phyloP scores from a whole-genome alignment of 495 filamentous ascomycete genomes.

The Baudoinia panamericana region DNA sequence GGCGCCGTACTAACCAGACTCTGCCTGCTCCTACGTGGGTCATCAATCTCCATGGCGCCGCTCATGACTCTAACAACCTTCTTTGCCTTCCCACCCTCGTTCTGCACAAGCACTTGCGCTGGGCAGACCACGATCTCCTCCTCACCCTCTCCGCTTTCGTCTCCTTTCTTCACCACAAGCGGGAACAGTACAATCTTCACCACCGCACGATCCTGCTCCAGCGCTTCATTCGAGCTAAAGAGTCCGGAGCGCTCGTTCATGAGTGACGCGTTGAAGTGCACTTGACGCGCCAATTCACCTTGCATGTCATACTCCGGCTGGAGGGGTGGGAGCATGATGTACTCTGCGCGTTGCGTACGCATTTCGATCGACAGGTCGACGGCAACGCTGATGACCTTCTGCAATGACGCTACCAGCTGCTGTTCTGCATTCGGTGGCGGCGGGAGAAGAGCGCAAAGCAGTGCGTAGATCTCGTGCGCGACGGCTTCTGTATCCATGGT shows the following conservation, averaged over 20 bases:
- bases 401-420: constrained; percentile 65
- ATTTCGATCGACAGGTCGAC: constrained; percentile 87
- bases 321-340: constrained; percentile 92
- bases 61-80: constrained; percentile 33
- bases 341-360: constrained; percentile 90
- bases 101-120: constrained; percentile 74
- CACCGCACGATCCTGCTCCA: constrained; percentile 59
- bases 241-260: constrained; percentile 86
- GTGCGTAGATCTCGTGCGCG: constrained; percentile 68
- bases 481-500: constrained; percentile 80
- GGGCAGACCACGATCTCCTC: constrained; percentile 88
- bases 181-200: constrained; percentile 90
- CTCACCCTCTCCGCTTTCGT: constrained; percentile 69
- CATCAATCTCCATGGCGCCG: constrained; percentile 33
- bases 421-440: constrained; percentile 60
- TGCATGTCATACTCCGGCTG: constrained; percentile 88
- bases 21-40: constrained; percentile 18
- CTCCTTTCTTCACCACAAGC: constrained; percentile 84
- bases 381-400: constrained; percentile 67
- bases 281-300: constrained; percentile 70
- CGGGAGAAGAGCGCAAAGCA: constrained; percentile 64
- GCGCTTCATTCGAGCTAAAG: constrained; percentile 51
- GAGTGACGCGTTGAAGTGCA: constrained; percentile 71
- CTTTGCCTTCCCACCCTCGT: constrained; percentile 25
- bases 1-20: constrained; percentile 22